Conservation (phyloP, 139 green algal species). For the Yamagishiella unicocca region DNA sequence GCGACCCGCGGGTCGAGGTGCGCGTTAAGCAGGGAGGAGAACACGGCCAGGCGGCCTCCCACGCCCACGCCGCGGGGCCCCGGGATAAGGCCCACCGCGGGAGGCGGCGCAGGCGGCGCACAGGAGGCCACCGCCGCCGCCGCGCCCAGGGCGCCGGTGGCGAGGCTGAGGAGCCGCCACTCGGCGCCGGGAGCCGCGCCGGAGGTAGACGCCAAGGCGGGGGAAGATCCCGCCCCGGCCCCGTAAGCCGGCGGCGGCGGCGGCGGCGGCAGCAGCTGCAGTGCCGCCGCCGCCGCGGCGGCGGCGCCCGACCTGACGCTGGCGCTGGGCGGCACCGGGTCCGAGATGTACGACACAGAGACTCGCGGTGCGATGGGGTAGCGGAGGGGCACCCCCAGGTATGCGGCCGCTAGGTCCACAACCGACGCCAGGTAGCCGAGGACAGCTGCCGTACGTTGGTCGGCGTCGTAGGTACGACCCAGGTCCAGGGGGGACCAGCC, state of each 20-base stretch:
- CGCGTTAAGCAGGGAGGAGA: conserved; percentile 29
- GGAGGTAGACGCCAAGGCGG: too few species aligned
- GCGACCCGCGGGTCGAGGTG: background rate
- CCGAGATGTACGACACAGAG: conserved; percentile 67
- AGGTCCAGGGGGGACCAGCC: conserved; percentile 27
- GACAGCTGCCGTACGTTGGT: conserved; percentile 59
- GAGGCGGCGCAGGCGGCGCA: background rate
- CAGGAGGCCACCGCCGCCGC: background rate
- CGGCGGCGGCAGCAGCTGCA: background rate
- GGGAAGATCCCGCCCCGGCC: too few species aligned
- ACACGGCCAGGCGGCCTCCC: conserved; percentile 22
- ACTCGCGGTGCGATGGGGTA: conserved; percentile 71
- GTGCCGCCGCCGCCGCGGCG: background rate
- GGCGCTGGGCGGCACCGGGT: conserved; percentile 49
- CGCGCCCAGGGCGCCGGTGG: background rate
- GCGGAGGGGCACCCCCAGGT: conserved; percentile 78
- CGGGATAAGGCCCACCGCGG: conserved; percentile 35
- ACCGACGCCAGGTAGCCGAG: conserved; percentile 79
- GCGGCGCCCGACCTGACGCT: conserved; percentile 3
- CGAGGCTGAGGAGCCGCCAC: conserved; percentile 7
- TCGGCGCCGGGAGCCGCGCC: conserved; percentile 2
- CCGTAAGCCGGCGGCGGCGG: background rate
- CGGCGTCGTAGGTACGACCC: conserved; percentile 50
- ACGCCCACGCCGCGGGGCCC: conserved; percentile 33
- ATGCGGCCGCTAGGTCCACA: conserved; percentile 63